Evolutionary conservation across 164 flowering plant species (phyloP), one percentile per base, ranked within the genome.

Genomic region (Chimonanthus salicifolius): DNA sequence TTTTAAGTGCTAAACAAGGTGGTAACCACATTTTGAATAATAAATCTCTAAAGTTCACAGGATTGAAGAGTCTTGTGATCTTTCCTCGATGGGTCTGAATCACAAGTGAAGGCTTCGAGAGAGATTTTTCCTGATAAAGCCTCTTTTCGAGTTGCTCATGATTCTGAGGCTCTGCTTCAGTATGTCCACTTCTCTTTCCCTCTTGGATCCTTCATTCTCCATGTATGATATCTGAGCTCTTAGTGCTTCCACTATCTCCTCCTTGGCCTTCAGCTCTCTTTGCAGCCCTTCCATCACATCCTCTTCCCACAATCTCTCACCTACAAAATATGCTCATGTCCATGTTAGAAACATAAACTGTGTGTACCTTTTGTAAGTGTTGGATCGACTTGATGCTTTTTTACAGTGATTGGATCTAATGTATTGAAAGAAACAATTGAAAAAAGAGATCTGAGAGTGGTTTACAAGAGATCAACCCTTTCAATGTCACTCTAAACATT

Each of bases 91-190:
- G 7, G 60, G n/a, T 72, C 68, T 67, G 33, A 5, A 67, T 62
- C 64, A 77, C 72, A 69, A 50, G 51, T 62, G 58, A 74, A 78
- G 69, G 71, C 60, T 75, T 67, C 48, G 49, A 49, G 72, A 63
- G 62, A 72, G 62, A 11, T 44, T 54, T 62, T 71, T 75, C 5
- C 63, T 33, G 6, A 64, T 49, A 6, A 60, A 9, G 10, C 13
- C 43, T 50, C 50, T 64, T 76, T 84, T 79, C 21, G 75, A 82
- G 83, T 80, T 80, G 84, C 86, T 81, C 76, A 87, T 82, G 66
- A 90, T 90, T 74, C 88, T 80, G 79, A 88, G 68, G 77, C 94
- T 90, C 74, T 92, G 97, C 75, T 88, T 85, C 43, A 90, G 83
- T 45, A 90, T 88, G 78, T 92, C 95, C 9, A 86, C 50, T 74